phyloP scores from a whole-genome alignment of 257 asterid genomes.

The Solanum bukasovii region DNA sequence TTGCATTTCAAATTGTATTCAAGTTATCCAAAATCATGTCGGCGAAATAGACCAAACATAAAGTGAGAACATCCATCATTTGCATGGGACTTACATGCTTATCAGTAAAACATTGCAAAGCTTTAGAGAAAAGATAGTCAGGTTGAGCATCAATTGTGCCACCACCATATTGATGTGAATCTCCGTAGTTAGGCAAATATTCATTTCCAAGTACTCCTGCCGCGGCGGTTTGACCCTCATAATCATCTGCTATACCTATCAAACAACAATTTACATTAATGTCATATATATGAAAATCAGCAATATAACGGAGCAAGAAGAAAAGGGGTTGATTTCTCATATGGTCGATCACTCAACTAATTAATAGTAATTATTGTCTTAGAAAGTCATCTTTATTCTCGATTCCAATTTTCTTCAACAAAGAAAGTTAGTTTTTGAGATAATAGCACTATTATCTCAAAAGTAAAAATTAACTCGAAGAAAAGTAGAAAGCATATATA shows the following conservation, averaged over 20 bases:
- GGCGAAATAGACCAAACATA: not conserved
- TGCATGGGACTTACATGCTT: slow-evolving; percentile 34
- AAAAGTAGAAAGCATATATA: not conserved
- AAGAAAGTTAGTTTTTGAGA: not conserved
- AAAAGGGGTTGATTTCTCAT: not conserved
- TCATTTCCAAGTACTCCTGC: slow-evolving; percentile 45
- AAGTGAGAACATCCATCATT: not conserved
- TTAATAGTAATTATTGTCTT: not conserved
- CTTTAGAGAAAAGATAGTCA: slow-evolving; percentile 34
- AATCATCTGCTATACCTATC: slow-evolving; percentile 38
- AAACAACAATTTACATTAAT: not conserved
- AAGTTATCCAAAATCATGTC: not conserved
- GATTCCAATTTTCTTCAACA: not conserved
- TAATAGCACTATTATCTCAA: not conserved
- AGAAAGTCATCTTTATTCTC: not conserved
- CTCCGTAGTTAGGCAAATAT: slow-evolving; percentile 30
- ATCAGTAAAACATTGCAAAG: slow-evolving; percentile 51
- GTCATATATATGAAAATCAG: not conserved
- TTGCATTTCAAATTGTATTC: not conserved
- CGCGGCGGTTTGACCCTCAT: slow-evolving; percentile 42
- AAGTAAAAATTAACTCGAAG: not conserved
- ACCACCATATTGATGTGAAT: slow-evolving; percentile 6
- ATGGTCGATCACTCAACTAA: not conserved
- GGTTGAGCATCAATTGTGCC: slow-evolving; percentile 7
- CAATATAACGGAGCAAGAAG: not conserved